phyloP scores from a whole-genome alignment of 2,329 filamentous ascomycete genomes.

The Amylocarpus encephaloides region DNA sequence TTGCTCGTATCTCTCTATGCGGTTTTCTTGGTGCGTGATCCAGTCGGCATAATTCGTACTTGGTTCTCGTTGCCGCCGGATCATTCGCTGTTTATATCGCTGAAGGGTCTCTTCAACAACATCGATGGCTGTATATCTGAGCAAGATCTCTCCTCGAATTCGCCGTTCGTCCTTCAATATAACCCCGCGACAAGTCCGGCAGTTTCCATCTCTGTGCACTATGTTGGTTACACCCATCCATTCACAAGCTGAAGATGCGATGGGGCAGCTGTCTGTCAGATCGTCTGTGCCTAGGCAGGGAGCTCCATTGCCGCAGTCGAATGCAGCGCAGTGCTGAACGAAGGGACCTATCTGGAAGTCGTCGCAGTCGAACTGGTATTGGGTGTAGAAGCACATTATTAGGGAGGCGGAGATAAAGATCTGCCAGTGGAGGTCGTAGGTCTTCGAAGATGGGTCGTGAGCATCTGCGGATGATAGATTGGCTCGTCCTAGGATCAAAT shows the following conservation, averaged over 20 bases:
- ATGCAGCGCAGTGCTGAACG: neutral
- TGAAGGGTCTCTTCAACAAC: neutral
- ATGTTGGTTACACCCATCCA: neutral
- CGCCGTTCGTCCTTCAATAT: neutral
- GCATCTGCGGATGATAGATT: no score
- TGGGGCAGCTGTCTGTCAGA: neutral
- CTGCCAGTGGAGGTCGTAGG: neutral
- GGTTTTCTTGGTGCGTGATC: neutral
- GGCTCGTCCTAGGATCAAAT: no score
- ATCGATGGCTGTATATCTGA: neutral
- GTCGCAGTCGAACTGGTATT: slow-evolving; percentile 1
- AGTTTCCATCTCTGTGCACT: neutral
- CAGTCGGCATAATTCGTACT: neutral
- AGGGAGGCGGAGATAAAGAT: neutral
- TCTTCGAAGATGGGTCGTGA: no score
- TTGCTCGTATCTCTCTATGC: neutral
- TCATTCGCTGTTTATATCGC: neutral
- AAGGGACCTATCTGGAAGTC: neutral
- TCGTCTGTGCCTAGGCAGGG: neutral
- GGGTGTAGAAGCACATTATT: slow-evolving; percentile 1
- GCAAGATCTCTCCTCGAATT: neutral
- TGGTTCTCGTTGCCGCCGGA: neutral
- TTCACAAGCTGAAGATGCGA: neutral
- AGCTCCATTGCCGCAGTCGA: neutral
- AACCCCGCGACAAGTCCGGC: slow-evolving; percentile 1